These are phyloP conservation scores for Monilinia fructigena DNA, from an alignment of 2,329 filamentous ascomycete species.

Conservation along the genomic window DNA sequence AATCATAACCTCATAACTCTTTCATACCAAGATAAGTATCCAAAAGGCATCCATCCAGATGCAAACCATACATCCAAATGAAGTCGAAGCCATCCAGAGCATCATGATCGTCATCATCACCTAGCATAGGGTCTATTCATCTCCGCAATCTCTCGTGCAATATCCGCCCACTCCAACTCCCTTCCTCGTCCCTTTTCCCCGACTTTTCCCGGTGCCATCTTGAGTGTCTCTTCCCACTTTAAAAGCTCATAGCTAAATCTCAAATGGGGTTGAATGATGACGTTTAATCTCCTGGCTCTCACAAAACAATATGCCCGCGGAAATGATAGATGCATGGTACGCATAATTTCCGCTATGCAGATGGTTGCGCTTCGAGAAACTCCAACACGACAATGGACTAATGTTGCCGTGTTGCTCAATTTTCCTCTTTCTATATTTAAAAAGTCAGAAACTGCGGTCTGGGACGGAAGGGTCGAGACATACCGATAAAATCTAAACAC, in stretches of 20 bases:
- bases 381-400: constrained; percentile 95
- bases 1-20: background rate
- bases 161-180: constrained; percentile 88
- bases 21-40: background rate
- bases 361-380: constrained; percentile 95
- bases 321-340: constrained; percentile 73
- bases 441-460: constrained; percentile 25
- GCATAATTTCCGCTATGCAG: constrained; percentile 99
- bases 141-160: constrained; percentile 84
- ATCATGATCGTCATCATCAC: constrained; percentile 40
- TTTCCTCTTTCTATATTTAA: constrained; percentile 68
- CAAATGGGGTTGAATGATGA: constrained; percentile 96
- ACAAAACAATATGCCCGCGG: constrained; percentile 96
- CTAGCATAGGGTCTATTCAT: constrained; percentile 94
- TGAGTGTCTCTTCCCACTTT: constrained; percentile 87
- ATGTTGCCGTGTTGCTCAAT: constrained; percentile 72
- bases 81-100: background rate
- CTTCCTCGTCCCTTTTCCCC: constrained; percentile 52
- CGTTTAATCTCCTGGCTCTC: constrained; percentile 85
- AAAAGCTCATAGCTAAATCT: constrained; percentile 93
- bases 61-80: constrained; percentile 7
- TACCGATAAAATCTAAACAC: constrained; percentile 91
- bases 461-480: constrained; percentile 41
- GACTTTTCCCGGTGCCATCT: constrained; percentile 43
- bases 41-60: background rate